Conservation (phyloP, 345 rosid genomes). For the Viola odorata region DNA sequence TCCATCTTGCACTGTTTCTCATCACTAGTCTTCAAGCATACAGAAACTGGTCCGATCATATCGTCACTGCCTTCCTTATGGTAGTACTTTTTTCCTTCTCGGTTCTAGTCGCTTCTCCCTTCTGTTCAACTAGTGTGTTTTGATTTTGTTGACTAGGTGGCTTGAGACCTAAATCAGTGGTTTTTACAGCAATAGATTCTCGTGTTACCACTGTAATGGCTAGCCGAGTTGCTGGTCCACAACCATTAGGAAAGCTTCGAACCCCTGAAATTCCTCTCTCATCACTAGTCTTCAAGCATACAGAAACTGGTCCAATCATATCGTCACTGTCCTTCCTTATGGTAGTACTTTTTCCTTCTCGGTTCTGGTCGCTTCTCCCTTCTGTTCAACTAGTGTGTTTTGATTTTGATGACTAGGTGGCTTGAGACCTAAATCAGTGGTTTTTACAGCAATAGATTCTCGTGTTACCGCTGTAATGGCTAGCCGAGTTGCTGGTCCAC, state of each 20-base stretch:
- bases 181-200: background rate
- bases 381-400: background rate
- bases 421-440: background rate
- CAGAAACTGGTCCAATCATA: background rate
- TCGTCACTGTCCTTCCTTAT: background rate
- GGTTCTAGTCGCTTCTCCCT: background rate
- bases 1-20: background rate
- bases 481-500: background rate
- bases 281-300: background rate
- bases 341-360: background rate
- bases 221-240: background rate
- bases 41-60: background rate
- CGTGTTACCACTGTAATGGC: background rate
- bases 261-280: slow-evolving; percentile 9
- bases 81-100: background rate
- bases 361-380: background rate
- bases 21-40: background rate
- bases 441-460: background rate
- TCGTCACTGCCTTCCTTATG: background rate
- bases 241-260: slow-evolving; percentile 18
- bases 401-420: background rate
- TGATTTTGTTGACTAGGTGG: background rate
- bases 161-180: background rate
- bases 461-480: background rate
- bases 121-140: background rate